A percentile compares a stretch with the other conserved stretches of the same genome.
These are phyloP conservation scores for Eucalyptus cloeziana DNA, from an alignment of 345 rosid species.

Conservation along the genomic window DNA sequence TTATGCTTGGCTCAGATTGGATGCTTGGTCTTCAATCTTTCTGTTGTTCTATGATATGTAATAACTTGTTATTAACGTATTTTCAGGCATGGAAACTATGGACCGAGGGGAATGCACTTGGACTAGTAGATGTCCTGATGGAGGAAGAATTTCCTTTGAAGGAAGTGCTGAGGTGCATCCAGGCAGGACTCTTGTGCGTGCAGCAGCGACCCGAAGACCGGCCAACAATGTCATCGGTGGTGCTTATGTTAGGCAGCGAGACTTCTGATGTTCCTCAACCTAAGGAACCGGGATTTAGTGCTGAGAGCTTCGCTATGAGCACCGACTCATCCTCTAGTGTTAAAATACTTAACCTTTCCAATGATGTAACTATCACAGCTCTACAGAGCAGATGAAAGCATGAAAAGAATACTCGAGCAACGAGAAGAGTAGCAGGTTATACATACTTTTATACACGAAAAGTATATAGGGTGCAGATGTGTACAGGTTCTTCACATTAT, in stretches of 20 bases:
- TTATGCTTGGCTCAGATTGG: neutral
- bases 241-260: constrained; percentile 33
- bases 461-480: neutral
- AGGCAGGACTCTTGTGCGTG: constrained; percentile 32
- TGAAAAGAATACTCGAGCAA: neutral
- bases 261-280: constrained; percentile 15
- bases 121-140: constrained; percentile 21
- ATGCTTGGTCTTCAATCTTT: neutral
- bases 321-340: neutral
- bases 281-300: constrained; percentile 13
- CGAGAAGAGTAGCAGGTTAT: neutral
- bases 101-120: constrained; percentile 8
- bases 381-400: neutral
- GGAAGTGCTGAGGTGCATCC: constrained; percentile 22
- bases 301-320: neutral
- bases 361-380: constrained; percentile 3
- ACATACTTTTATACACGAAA: neutral
- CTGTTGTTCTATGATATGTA: neutral
- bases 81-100: constrained; percentile 29
- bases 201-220: constrained; percentile 31
- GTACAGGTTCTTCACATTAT: neutral
- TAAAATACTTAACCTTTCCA: neutral
- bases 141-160: neutral
- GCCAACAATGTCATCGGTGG: constrained; percentile 36
- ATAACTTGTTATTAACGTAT: neutral